These are phyloP conservation scores for Fusarium circinatum DNA, from an alignment of 2,329 filamentous ascomycete species.

Conservation along the genomic window DNA sequence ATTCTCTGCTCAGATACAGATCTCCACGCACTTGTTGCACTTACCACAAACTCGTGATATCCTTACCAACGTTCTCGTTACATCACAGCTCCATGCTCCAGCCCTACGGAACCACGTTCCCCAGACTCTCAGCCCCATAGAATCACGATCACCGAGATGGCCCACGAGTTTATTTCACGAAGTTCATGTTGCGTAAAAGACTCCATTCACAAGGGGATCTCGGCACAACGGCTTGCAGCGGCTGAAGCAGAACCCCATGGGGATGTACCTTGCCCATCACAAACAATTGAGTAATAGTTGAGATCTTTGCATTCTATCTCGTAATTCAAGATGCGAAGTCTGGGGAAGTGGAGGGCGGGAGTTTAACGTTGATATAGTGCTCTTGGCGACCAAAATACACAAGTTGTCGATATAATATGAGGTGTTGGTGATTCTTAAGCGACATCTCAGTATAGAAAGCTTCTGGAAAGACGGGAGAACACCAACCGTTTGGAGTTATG, in stretches of 20 bases:
- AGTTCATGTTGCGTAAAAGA: background rate
- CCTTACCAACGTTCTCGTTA: background rate
- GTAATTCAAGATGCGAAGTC: slow-evolving; percentile 26
- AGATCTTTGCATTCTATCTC: slow-evolving; percentile 14
- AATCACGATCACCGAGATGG: slow-evolving; percentile 5
- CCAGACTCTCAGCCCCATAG: slow-evolving; percentile 1
- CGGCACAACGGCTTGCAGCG: slow-evolving; percentile 26
- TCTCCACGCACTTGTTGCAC: background rate
- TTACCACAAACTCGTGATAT: background rate
- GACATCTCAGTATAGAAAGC: background rate
- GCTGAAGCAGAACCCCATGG: slow-evolving; percentile 26
- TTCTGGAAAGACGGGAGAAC: slow-evolving; percentile 19
- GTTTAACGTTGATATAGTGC: background rate
- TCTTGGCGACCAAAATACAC: background rate
- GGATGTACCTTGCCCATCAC: slow-evolving; percentile 9
- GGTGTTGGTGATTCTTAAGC: background rate
- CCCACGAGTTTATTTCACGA: slow-evolving; percentile 22
- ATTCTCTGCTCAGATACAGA: too few relatives aligned
- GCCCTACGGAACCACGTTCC: slow-evolving; percentile 12
- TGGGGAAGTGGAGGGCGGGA: slow-evolving; percentile 27
- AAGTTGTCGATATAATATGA: background rate
- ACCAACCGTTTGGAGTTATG: background rate
- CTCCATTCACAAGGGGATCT: background rate
- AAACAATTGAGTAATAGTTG: slow-evolving; percentile 34
- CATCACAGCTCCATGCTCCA: slow-evolving; percentile 1